Evolutionary conservation across 257 asterid genomes (phyloP).

Genomic region (Jaltomata sinuosa): DNA sequence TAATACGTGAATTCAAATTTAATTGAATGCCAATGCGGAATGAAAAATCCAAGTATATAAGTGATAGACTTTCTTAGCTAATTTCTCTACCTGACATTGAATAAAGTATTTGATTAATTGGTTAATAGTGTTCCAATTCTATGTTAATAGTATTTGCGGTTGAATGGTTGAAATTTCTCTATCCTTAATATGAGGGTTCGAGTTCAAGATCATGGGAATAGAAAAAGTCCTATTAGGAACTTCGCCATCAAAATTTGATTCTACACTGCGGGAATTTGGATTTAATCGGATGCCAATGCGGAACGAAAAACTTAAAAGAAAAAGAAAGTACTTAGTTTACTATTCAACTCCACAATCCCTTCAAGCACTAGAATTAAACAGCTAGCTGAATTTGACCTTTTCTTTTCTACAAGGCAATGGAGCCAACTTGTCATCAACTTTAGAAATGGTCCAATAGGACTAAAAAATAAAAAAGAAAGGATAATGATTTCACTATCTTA

Average conservation of each 20-base stretch:
- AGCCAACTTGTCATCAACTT: background rate
- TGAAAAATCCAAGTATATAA: no score
- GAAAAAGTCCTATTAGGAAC: no score
- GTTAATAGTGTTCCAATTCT: no score
- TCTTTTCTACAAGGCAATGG: background rate
- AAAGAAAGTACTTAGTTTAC: background rate
- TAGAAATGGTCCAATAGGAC: slow-evolving; percentile 3
- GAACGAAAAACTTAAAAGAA: background rate
- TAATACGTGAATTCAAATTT: no score
- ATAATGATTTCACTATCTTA: background rate
- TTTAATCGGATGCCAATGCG: background rate
- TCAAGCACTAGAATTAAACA: background rate
- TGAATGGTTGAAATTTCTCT: no score
- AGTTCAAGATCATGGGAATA: background rate
- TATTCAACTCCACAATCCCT: background rate
- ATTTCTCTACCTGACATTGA: no score
- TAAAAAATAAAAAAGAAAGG: background rate
- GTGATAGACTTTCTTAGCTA: no score
- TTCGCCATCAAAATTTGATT: no score
- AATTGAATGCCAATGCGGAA: background rate
- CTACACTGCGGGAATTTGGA: no score
- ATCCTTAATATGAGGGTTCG: no score
- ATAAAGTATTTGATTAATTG: no score
- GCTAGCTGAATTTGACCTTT: background rate
- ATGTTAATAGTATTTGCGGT: no score